Conservation (phyloP, 2,329 filamentous ascomycete genomes). For the Gyromitra esculenta region DNA sequence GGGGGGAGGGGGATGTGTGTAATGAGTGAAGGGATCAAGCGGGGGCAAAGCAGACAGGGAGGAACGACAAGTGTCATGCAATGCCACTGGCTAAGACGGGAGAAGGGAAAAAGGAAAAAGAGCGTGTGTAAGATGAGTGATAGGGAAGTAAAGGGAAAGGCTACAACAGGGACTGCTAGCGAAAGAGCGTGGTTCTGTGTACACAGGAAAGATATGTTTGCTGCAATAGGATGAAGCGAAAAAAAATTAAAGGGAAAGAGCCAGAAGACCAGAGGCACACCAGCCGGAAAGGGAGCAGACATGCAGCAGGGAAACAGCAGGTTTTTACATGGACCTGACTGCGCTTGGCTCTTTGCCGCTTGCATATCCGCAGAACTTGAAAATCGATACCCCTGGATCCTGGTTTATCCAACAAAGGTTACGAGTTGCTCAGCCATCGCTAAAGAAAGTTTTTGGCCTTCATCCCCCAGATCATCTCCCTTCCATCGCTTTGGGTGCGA, state of each 20-base stretch:
- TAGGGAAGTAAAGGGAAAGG: conserved; percentile 8
- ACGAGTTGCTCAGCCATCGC: conserved; percentile 23
- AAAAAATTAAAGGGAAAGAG: conserved; percentile 20
- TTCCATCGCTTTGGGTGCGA: conserved; percentile 42
- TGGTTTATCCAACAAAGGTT: conserved; percentile 31
- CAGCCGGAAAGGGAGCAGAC: conserved; percentile 37
- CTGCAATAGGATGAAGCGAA: conserved; percentile 10
- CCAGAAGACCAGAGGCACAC: conserved; percentile 37
- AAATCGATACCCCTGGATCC: conserved; percentile 9
- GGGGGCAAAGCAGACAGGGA: conserved; percentile 19
- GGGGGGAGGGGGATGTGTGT: conserved; percentile 12
- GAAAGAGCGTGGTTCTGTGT: conserved; percentile 32
- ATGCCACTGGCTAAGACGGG: conserved; percentile 3
- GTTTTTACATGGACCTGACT: conserved; percentile 43
- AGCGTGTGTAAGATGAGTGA: conserved; percentile 33
- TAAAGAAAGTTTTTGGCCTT: conserved; percentile 12
- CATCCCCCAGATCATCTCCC: conserved; percentile 34
- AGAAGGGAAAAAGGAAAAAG: conserved; percentile 13
- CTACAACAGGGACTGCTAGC: conserved; percentile 7
- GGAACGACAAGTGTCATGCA: conserved; percentile 20
- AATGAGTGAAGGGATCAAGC: conserved; percentile 25
- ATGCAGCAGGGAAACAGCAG: conserved; percentile 31
- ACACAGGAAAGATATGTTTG: conserved; percentile 31
- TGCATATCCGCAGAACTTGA: conserved; percentile 17
- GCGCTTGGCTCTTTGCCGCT: conserved; percentile 34